Conservation (phyloP, 305 asterid genomes). For the Solanum hybrid region DNA sequence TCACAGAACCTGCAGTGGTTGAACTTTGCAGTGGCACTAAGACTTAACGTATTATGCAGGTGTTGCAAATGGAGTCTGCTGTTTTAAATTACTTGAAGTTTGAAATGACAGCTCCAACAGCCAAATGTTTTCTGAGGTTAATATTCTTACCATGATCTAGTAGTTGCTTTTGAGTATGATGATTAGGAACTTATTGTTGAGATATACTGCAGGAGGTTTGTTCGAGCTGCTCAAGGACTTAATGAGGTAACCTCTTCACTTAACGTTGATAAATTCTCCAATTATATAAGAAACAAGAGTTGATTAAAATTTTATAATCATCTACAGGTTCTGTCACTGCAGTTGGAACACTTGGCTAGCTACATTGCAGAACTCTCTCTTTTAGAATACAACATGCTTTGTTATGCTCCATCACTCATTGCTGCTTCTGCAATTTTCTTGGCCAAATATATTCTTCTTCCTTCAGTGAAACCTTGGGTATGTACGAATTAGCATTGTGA, state of each 20-base stretch:
- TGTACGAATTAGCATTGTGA: not conserved
- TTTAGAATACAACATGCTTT: slow-evolving; percentile 33
- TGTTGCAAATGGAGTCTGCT: slow-evolving; percentile 35
- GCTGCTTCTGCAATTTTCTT: slow-evolving; percentile 48
- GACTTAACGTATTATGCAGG: slow-evolving; percentile 16
- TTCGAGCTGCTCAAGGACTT: slow-evolving; percentile 43
- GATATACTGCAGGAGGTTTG: slow-evolving; percentile 29
- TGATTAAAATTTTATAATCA: not conserved
- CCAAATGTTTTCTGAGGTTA: slow-evolving; percentile 35
- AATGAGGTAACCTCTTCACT: slow-evolving; percentile 19
- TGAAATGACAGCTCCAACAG: slow-evolving; percentile 45
- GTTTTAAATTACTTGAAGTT: slow-evolving; percentile 38
- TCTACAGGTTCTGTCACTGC: slow-evolving; percentile 21
- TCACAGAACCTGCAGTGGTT: not conserved
- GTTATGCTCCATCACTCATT: slow-evolving; percentile 32
- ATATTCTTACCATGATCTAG: not conserved
- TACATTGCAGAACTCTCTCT: slow-evolving; percentile 48
- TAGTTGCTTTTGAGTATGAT: not conserved
- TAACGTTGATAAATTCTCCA: not conserved
- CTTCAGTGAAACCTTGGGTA: slow-evolving; percentile 40
- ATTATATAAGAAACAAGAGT: not conserved
- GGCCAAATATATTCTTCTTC: slow-evolving; percentile 32
- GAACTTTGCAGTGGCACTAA: not conserved
- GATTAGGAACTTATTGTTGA: not conserved
- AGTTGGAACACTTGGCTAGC: slow-evolving; percentile 38